Percentiles rank a stretch among this genome's conserved stretches.
Conservation (phyloP, 2,329 filamentous ascomycete species). For the Chlorencoelia australis region DNA sequence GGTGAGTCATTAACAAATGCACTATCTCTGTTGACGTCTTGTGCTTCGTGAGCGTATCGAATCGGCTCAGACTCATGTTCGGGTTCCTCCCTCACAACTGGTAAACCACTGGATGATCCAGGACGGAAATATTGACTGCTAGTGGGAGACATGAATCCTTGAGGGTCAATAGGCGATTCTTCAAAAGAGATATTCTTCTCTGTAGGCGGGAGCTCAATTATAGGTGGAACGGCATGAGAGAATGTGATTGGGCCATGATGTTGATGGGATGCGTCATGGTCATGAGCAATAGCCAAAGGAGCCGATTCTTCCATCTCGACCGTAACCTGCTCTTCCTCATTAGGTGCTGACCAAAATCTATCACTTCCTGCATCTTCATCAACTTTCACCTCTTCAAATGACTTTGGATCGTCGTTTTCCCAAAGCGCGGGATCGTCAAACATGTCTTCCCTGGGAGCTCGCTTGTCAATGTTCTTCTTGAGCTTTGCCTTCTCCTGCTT, state of each 20-base stretch:
- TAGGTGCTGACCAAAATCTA: constrained; percentile 29
- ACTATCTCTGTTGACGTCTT: constrained; percentile 37
- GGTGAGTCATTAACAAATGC: constrained; percentile 39
- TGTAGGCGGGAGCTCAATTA: no score
- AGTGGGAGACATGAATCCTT: no score
- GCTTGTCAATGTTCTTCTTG: constrained; percentile 32
- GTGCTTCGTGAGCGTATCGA: constrained; percentile 4
- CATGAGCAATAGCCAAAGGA: no score
- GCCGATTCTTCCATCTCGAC: no score
- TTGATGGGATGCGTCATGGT: no score
- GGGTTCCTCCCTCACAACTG: constrained; percentile 20
- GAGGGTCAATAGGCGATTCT: constrained; percentile 4
- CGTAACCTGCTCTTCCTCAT: no score
- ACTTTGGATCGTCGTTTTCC: constrained; percentile 33
- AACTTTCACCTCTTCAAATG: constrained; percentile 19
- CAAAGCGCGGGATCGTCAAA: constrained; percentile 36
- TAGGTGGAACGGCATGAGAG: no score
- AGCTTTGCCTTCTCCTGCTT: constrained; percentile 31
- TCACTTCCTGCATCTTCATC: constrained; percentile 18
- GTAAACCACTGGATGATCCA: constrained; percentile 17
- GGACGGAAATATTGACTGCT: constrained; percentile 13
- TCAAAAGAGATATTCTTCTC: constrained; percentile 8
- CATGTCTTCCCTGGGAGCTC: constrained; percentile 32
- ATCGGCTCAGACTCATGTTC: constrained; percentile 5
- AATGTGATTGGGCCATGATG: no score